phyloP scores from a whole-genome alignment of 768 basidiomycete species.

The Floccularia luteovirens region DNA sequence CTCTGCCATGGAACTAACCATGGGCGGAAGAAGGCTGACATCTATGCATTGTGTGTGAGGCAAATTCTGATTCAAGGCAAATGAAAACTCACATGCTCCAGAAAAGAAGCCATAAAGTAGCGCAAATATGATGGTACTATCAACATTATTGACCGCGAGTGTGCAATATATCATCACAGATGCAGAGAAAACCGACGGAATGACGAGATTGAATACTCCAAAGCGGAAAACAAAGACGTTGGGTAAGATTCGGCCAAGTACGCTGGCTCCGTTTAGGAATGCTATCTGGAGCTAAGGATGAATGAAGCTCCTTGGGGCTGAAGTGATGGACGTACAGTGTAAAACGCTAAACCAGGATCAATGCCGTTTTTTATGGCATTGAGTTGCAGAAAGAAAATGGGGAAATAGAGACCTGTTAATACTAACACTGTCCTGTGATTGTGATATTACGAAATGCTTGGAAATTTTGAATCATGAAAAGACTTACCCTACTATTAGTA shows the following conservation, averaged over 20 bases:
- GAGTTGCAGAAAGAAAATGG: conserved; percentile 45
- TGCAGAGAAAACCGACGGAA: conserved; percentile 20
- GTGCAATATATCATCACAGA: conserved; percentile 33
- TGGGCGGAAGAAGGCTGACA: conserved; percentile 33
- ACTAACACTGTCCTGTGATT: conserved; percentile 12
- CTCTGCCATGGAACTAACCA: conserved; percentile 33
- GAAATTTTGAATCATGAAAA: background rate
- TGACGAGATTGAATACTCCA: conserved; percentile 36
- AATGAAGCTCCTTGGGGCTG: too few species aligned
- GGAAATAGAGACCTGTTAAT: conserved; percentile 29
- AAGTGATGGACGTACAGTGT: conserved; percentile 24
- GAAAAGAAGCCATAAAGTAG: conserved; percentile 39
- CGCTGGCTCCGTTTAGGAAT: conserved; percentile 43
- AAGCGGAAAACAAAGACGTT: conserved; percentile 30
- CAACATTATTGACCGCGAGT: conserved; percentile 25
- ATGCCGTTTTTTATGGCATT: conserved; percentile 36
- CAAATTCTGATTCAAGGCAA: background rate
- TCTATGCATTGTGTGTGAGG: conserved; percentile 16
- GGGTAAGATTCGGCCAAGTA: conserved; percentile 43
- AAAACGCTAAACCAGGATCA: conserved; percentile 34
- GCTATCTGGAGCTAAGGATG: too few species aligned
- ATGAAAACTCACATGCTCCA: conserved; percentile 31
- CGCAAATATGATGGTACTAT: conserved; percentile 29
- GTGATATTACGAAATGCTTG: background rate
- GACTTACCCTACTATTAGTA: conserved; percentile 11